These are phyloP conservation scores for Nyctanthes arbortristis DNA, from an alignment of 257 asterid species.

Conservation along the genomic window DNA sequence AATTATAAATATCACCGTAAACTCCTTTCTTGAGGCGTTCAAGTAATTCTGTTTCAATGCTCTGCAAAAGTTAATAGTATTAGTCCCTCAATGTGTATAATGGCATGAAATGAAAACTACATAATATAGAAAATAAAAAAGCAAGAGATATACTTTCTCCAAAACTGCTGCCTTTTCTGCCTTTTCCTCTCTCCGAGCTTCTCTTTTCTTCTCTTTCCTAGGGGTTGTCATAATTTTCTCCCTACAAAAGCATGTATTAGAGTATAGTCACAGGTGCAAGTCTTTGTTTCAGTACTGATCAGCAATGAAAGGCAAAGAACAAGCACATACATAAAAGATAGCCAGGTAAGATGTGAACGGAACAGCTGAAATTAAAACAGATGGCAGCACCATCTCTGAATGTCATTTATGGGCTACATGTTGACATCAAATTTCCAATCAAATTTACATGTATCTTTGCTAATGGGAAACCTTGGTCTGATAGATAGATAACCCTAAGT, in stretches of 20 bases:
- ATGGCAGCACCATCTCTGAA: background rate
- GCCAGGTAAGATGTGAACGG: background rate
- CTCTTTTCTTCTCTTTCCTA: constrained; percentile 73
- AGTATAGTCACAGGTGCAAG: constrained; percentile 12
- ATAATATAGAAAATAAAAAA: constrained; percentile 8
- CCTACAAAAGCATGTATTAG: constrained; percentile 41
- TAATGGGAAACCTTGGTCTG: background rate
- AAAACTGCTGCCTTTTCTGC: constrained; percentile 83
- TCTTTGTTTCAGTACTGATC: background rate
- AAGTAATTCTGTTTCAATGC: constrained; percentile 81
- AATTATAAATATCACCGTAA: constrained; percentile 69
- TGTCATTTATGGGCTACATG: background rate
- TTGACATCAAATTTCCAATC: background rate
- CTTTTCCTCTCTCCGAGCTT: constrained; percentile 87
- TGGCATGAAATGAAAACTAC: constrained; percentile 3
- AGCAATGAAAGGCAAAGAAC: background rate
- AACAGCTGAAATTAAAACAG: background rate
- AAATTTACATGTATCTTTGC: background rate
- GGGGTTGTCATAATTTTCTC: constrained; percentile 91
- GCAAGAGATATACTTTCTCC: constrained; percentile 50
- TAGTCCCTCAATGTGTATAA: constrained; percentile 5
- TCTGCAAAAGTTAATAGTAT: constrained; percentile 43
- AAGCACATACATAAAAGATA: background rate
- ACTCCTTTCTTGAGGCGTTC: constrained; percentile 75
- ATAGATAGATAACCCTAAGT: background rate